Percentiles rank a stretch among this genome's conserved stretches.
Evolutionary conservation across 1,284 basidiomycete species (phyloP).

Genomic region (Marasmius tenuissimus): DNA sequence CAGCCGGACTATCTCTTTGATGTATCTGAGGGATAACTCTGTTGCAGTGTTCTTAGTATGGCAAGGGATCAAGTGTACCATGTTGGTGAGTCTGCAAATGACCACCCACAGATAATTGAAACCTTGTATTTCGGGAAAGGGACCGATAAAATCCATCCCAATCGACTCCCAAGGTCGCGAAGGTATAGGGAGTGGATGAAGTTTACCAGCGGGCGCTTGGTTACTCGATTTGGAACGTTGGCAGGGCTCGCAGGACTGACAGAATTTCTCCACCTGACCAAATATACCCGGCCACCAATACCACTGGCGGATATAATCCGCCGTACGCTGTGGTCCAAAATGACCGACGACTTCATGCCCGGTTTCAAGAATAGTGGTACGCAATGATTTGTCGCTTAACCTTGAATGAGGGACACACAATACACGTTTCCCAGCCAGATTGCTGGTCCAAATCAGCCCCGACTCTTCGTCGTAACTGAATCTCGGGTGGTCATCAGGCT

Average conservation of each 20-base stretch:
- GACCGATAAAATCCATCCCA: constrained; percentile 29
- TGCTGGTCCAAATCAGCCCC: neutral
- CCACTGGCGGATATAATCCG: constrained; percentile 25
- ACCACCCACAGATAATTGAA: constrained; percentile 13
- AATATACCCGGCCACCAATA: constrained; percentile 33
- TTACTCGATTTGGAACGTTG: constrained; percentile 12
- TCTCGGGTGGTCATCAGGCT: neutral
- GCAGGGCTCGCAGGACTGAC: constrained; percentile 18
- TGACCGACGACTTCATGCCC: constrained; percentile 27
- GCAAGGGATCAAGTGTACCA: constrained; percentile 22
- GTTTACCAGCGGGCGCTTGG: constrained; percentile 14
- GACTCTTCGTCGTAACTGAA: neutral
- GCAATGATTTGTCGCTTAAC: constrained; percentile 3
- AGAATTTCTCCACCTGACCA: constrained; percentile 21
- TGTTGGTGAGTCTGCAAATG: constrained; percentile 19
- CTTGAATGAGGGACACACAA: neutral
- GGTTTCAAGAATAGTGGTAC: constrained; percentile 21
- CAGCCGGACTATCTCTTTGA: constrained; percentile 22
- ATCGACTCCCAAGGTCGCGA: constrained; percentile 24
- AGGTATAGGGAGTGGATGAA: constrained; percentile 12
- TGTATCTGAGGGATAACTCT: neutral
- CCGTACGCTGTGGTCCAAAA: constrained; percentile 21
- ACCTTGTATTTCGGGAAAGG: constrained; percentile 20
- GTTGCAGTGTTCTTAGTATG: constrained; percentile 15
- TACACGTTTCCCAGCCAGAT: neutral